Conservation (phyloP, 306 rosid species). For the Ceratonia siliqua region DNA sequence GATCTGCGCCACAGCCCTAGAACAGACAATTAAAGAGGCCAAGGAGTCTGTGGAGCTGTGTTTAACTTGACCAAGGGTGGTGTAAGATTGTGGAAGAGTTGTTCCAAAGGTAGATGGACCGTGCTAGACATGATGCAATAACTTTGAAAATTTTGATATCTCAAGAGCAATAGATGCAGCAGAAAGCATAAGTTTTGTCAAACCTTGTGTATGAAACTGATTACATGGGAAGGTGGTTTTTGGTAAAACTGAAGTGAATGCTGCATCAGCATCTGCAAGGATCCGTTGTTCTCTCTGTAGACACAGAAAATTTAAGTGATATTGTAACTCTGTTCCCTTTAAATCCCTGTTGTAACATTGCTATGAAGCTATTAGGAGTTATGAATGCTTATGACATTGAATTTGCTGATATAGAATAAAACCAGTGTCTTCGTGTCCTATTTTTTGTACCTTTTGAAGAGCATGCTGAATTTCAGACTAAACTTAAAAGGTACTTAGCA, state of each 20-base stretch:
- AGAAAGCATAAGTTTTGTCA: background rate
- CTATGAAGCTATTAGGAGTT: background rate
- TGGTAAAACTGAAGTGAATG: background rate
- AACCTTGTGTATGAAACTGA: background rate
- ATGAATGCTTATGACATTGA: background rate
- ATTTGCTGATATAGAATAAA: background rate
- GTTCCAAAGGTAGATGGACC: too few species aligned
- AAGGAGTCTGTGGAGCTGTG: background rate
- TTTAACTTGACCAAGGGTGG: background rate
- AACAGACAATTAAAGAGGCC: background rate
- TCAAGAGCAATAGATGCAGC: slow-evolving; percentile 1
- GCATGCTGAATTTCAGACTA: background rate
- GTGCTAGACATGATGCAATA: background rate
- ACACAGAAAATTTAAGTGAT: background rate
- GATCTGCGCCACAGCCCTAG: slow-evolving; percentile 8
- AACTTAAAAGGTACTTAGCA: background rate
- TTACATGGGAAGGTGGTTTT: slow-evolving; percentile 7
- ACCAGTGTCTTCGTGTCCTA: background rate
- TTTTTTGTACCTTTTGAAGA: background rate
- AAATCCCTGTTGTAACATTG: background rate
- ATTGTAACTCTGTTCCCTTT: background rate
- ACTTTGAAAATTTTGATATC: slow-evolving; percentile 14
- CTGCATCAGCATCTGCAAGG: background rate
- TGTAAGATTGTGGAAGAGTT: background rate
- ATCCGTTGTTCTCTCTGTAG: background rate